Evolutionary conservation across 2,329 filamentous ascomycete genomes (phyloP).

Genomic region (Cadophora sp.): DNA sequence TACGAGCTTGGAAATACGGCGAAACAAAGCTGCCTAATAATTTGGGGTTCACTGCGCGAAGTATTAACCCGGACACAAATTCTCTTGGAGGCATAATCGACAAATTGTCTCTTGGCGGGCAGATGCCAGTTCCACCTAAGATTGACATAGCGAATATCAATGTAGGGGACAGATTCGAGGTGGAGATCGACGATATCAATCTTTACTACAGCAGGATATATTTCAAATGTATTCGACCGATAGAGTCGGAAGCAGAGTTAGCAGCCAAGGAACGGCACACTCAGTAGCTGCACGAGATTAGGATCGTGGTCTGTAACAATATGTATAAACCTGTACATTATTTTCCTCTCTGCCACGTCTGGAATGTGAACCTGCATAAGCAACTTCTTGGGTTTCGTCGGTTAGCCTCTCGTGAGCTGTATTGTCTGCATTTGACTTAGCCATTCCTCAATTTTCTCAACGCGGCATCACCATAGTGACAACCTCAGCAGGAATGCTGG

Average conservation of each 20-base stretch:
- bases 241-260: slow-evolving; percentile 14
- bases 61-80: slow-evolving; percentile 17
- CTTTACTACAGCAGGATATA: slow-evolving; percentile 53
- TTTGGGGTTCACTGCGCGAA: slow-evolving; percentile 46
- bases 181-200: slow-evolving; percentile 61
- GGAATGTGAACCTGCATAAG: background rate
- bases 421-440: background rate
- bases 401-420: too few relatives aligned
- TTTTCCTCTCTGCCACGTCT: background rate
- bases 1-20: slow-evolving; percentile 63
- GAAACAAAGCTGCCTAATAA: slow-evolving; percentile 56
- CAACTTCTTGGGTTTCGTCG: background rate
- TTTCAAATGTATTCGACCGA: slow-evolving; percentile 11
- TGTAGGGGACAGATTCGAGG: slow-evolving; percentile 61
- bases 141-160: slow-evolving; percentile 48
- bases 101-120: slow-evolving; percentile 22
- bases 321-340: slow-evolving; percentile 2
- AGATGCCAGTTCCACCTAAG: slow-evolving; percentile 25
- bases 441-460: background rate
- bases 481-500: background rate
- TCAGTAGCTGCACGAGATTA: background rate
- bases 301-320: background rate
- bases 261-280: background rate
- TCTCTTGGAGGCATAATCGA: slow-evolving; percentile 21
- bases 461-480: background rate